Base-by-base conservation (phyloP, 208 protist genomes). In the Trypanosomatidae sp. region DNA sequence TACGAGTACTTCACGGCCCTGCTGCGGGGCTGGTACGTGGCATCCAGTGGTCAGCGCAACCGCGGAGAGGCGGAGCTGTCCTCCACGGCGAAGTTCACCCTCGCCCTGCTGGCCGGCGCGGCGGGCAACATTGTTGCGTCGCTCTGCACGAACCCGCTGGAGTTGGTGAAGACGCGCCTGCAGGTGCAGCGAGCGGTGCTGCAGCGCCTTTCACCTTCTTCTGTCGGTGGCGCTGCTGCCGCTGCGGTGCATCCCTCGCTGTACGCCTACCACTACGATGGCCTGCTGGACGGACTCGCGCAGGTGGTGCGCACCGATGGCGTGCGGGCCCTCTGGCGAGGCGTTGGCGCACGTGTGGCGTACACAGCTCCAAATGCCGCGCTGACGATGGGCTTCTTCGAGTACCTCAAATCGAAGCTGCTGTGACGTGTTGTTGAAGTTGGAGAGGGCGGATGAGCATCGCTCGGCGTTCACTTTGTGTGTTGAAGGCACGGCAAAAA, bases 111-210 rank as follows among this genome's bases (percentile, higher is more conserved):
- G n/a, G 84, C 88, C 8, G 93, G 93, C 9, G 87, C 79, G 1
- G 67, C 73, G 7, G 89, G 80, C 7, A 92, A 89, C 73, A 58
- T 86, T n/a, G 66, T 91, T 15, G 88, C 91, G 22, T 94, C 84
- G 0, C 49, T 92, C 3, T 55, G 66, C 62, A 98, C 94, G 33
- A 98, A 98, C 78, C 91, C 92, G 53, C 66, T 98, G 22, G 94
- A 98, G 73, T 75, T 98, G 41, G 85, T 96, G 52, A 98, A 98
- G 80, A 94, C 93, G 53, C 88, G 94, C 0, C 69, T 98, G 73
- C 94, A 98, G 80, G 88, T 98, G 25, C 92, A 98, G 75, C 80
- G 88, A 0, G 78, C 88, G 0, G 79, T 91, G 43, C 69, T 95
- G 55, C 67, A 76, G 25, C 47, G 69, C 17, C 8, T 43, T 0